Conservation (phyloP, 495 filamentous ascomycete genomes). For the Neurospora terricola region DNA sequence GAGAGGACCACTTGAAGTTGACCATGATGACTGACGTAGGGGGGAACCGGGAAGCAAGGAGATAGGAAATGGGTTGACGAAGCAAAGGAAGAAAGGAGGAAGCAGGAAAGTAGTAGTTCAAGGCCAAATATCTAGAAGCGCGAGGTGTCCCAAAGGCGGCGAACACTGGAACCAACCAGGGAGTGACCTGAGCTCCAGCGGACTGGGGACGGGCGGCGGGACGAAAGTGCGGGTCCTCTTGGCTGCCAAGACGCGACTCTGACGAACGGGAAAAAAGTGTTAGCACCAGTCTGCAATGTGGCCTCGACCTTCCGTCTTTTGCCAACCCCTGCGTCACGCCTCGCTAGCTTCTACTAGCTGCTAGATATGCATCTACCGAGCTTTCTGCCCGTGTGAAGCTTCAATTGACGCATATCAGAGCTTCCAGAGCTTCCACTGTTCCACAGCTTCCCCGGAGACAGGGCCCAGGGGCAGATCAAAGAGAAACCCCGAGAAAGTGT, state of each 20-base stretch:
- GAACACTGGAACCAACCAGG: constrained; percentile 4
- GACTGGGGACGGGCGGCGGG: background rate
- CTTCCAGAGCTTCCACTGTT: background rate
- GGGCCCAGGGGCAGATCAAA: background rate
- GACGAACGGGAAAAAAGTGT: background rate
- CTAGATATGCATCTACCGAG: background rate
- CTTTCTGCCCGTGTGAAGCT: background rate
- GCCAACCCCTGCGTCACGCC: background rate
- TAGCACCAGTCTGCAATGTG: constrained; percentile 14
- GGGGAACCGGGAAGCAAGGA: constrained; percentile 14
- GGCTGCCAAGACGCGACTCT: background rate
- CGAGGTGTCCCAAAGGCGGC: background rate
- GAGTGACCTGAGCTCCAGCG: constrained; percentile 3
- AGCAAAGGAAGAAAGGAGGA: constrained; percentile 5
- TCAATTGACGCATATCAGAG: background rate
- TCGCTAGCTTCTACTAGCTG: background rate
- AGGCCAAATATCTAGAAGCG: background rate
- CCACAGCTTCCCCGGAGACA: background rate
- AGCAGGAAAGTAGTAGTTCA: background rate
- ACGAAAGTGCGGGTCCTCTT: background rate
- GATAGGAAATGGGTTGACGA: constrained; percentile 4
- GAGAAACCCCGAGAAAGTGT: background rate
- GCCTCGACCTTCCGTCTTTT: background rate
- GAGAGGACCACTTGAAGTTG: constrained; percentile 58
- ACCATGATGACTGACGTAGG: constrained; percentile 48